Percentiles rank a stretch among this genome's conserved stretches.
Conservation (phyloP, 345 rosid genomes). For the Eucalyptus pumila region DNA sequence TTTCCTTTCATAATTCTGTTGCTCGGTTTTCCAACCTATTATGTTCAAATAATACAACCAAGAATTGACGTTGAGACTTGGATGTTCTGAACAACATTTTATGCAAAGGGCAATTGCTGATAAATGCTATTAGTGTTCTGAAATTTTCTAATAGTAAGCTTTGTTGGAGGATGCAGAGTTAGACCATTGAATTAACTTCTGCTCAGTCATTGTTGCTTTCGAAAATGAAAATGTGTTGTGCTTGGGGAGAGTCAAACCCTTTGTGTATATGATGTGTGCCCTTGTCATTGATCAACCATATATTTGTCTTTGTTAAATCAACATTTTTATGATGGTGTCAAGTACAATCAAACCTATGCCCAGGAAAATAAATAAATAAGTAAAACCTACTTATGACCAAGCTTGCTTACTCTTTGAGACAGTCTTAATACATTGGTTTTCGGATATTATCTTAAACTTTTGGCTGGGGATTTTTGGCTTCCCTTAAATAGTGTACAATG, state of each 20-base stretch:
- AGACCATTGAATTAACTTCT: not conserved
- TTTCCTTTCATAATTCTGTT: not conserved
- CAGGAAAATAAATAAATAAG: not conserved
- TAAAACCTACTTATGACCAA: not conserved
- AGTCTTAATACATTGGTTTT: not conserved
- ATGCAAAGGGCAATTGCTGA: not conserved
- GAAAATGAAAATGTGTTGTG: not conserved
- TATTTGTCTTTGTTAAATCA: not conserved
- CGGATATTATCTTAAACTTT: not conserved
- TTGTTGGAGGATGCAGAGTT: not conserved
- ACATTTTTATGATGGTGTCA: not conserved
- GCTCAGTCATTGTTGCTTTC: not conserved
- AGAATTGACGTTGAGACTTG: not conserved
- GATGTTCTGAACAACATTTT: not conserved
- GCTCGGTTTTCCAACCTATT: not conserved
- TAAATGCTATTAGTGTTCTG: not conserved
- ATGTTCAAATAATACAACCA: not conserved
- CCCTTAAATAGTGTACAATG: not conserved
- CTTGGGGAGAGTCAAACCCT: not conserved
- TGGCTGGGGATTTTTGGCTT: not conserved
- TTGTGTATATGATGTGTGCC: not conserved
- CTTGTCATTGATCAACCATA: not conserved
- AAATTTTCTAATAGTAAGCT: not conserved
- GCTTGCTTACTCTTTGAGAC: not conserved
- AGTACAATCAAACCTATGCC: not conserved